Evolutionary conservation across 768 basidiomycete genomes (phyloP), one percentile per base, ranked within the genome.

Genomic region (Phaeolepiota aurea): DNA sequence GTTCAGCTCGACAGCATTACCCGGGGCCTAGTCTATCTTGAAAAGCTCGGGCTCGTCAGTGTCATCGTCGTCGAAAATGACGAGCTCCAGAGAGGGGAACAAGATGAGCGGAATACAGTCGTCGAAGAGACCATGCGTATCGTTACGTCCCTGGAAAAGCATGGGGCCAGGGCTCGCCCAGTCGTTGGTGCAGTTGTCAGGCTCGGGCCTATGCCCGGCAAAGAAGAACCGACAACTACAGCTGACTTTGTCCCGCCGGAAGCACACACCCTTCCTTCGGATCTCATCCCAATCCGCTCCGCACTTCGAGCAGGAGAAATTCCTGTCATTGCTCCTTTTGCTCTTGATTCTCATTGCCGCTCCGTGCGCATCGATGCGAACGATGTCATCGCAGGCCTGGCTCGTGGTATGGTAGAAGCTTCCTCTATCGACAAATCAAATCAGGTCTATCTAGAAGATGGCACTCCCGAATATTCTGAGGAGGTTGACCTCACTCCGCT

Each of bases 41-140:
- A 94, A 59, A 94, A 93, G 56, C 82, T 98, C 13, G 96, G 96
- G 1, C 73, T 99, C 14, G 87, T 97, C 51, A 87, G 87, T 48
- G 91, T 99, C 51, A 89, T 99, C 47, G 87, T 98, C 43, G 78
- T 96, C 38, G 96, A 98, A 47, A 79, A 87, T 51, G 92, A 96
- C 57, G 74, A 77, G 13, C 69, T 89, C 37, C 65, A 61, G 32
- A 68, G 74, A 12, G 85, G 87, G 5, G 76, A 79, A 21, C 73
- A 77, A 44, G 77, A 79, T 38, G 87, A 89, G 54, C 77, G 87
- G 5, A 55, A 69, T 3, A 61, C 65, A 4, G 68, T 87, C 37
- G 63, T 82, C 15, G 81, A 87, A 46, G 92, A 97, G 61, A 80
- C 83, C 2, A 87, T 89, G 72, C 78, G 89, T 16, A 70, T 97